Conservation (phyloP, 192 early-diverging fungal species). For the Coemansia sp. region DNA sequence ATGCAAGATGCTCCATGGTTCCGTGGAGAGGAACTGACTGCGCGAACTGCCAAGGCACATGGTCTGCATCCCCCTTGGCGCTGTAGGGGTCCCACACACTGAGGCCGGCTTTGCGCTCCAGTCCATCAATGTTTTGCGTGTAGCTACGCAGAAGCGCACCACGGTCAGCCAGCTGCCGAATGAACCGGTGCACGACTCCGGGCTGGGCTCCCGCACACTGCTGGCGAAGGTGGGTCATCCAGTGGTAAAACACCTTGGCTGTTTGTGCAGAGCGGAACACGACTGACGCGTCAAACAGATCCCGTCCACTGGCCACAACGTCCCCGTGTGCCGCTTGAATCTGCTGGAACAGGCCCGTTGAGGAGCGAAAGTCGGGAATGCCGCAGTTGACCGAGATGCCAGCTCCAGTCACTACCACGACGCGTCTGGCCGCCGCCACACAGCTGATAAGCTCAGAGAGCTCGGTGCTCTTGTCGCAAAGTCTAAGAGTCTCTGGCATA, state of each 20-base stretch:
- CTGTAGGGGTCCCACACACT: constrained; percentile 47
- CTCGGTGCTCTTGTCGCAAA: constrained; percentile 7
- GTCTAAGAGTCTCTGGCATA: constrained; percentile 36
- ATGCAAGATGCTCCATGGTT: constrained; percentile 75
- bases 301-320: constrained; percentile 72
- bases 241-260: constrained; percentile 57
- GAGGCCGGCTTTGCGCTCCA: constrained; percentile 74
- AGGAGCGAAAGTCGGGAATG: constrained; percentile 95
- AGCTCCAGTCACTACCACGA: constrained; percentile 73
- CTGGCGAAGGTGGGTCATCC: constrained; percentile 81
- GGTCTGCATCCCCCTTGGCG: neutral
- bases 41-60: constrained; percentile 34
- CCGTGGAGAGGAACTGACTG: constrained; percentile 89
- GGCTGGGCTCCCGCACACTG: constrained; percentile 65
- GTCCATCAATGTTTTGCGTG: constrained; percentile 96
- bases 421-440: constrained; percentile 29
- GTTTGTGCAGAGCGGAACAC: constrained; percentile 71
- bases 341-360: constrained; percentile 84
- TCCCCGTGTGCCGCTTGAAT: constrained; percentile 65
- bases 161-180: constrained; percentile 66
- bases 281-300: constrained; percentile 84
- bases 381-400: constrained; percentile 91
- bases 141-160: constrained; percentile 83
- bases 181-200: constrained; percentile 80
- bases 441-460: constrained; percentile 21